phyloP scores from a whole-genome alignment of 208 protist species.

The Trypanosoma lewisi region DNA sequence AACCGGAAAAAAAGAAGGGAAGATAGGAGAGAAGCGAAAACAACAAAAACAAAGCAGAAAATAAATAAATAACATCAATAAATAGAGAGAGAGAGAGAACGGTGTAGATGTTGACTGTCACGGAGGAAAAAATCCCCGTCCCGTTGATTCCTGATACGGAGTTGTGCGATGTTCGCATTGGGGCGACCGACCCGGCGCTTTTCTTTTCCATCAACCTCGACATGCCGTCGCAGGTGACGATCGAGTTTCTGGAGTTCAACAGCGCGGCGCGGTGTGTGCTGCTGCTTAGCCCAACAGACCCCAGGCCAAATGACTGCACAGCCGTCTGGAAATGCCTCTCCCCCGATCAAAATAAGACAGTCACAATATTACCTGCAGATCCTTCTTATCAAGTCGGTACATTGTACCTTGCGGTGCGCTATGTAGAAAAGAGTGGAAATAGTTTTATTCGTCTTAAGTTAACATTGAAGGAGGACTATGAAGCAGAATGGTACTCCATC shows the following conservation, averaged over 20 bases:
- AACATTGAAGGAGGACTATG: constrained; percentile 32
- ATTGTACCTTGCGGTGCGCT: constrained; percentile 73
- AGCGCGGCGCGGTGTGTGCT: constrained; percentile 69
- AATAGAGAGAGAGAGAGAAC: constrained; percentile 4
- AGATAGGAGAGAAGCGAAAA: not conserved
- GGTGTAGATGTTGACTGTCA: constrained; percentile 18
- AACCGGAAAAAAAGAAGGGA: not conserved
- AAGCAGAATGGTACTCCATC: constrained; percentile 29
- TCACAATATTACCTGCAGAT: constrained; percentile 79
- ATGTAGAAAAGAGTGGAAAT: constrained; percentile 67
- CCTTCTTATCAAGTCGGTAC: constrained; percentile 40
- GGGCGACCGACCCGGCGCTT: constrained; percentile 45
- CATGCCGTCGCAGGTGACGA: constrained; percentile 46
- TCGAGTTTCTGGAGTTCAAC: constrained; percentile 83
- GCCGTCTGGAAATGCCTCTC: constrained; percentile 78
- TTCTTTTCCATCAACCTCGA: constrained; percentile 59
- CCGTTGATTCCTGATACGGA: constrained; percentile 37
- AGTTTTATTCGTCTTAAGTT: constrained; percentile 68
- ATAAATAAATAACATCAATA: constrained; percentile 2
- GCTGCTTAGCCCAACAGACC: constrained; percentile 62
- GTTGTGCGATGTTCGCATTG: constrained; percentile 49
- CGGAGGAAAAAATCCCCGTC: constrained; percentile 26
- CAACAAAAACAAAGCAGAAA: not conserved
- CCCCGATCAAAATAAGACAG: constrained; percentile 63
- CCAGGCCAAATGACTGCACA: constrained; percentile 60